Evolutionary conservation across 331 rosid genomes (phyloP).

Genomic region (Phaseolus coccineus): DNA sequence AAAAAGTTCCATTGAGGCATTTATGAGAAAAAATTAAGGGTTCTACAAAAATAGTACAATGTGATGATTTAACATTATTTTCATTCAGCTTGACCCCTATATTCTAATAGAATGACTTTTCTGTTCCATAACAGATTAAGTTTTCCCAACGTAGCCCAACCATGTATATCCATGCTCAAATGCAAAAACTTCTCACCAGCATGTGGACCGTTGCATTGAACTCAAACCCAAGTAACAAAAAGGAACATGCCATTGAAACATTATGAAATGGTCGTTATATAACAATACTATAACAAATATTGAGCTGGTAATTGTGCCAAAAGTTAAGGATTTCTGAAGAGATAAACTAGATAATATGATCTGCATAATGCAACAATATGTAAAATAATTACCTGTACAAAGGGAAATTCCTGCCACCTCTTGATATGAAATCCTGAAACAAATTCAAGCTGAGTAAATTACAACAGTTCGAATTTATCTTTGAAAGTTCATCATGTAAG

Average conservation of each 20-base stretch:
- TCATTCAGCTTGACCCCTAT: neutral
- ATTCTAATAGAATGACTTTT: neutral
- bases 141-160: slow-evolving; percentile 6
- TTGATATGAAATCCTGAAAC: slow-evolving; percentile 85
- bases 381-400: slow-evolving; percentile 71
- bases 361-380: slow-evolving; percentile 9
- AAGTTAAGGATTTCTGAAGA: neutral
- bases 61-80: slow-evolving; percentile 14
- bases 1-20: neutral
- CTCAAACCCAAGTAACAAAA: neutral
- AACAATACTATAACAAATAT: neutral
- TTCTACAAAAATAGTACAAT: neutral
- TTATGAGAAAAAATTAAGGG: neutral
- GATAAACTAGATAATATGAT: slow-evolving; percentile 14
- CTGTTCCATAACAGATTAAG: slow-evolving; percentile 14
- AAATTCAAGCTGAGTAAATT: slow-evolving; percentile 38
- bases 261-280: slow-evolving; percentile 5
- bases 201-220: neutral
- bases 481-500: neutral
- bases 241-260: slow-evolving; percentile 8
- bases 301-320: slow-evolving; percentile 3
- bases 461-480: slow-evolving; percentile 1
- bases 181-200: neutral
- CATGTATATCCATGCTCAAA: neutral
- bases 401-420: slow-evolving; percentile 84